These are phyloP conservation scores for Pueraria montana DNA, from an alignment of 306 rosid genomes.

Conservation along the genomic window DNA sequence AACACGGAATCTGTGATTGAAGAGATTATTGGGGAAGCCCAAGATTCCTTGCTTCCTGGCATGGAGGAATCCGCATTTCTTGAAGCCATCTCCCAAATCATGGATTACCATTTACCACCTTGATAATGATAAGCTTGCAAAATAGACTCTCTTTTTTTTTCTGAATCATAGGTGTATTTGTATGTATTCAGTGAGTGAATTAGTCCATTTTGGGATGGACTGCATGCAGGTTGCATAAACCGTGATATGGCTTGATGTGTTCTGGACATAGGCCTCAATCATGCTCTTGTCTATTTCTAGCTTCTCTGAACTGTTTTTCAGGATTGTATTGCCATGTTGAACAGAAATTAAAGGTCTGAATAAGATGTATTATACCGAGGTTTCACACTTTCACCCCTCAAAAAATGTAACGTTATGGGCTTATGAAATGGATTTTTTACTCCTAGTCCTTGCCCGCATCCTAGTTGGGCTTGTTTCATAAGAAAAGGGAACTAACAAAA, in stretches of 20 bases:
- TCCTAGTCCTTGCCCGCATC: too few relatives aligned
- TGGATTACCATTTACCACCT: conserved; percentile 77
- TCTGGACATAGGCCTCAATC: conserved; percentile 44
- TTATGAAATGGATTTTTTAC: too few relatives aligned
- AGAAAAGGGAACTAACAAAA: too few relatives aligned
- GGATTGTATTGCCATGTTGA: conserved; percentile 49
- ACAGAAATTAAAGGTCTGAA: conserved; percentile 52
- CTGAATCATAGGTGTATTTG: conserved; percentile 44
- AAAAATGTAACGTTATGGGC: too few relatives aligned
- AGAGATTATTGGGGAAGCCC: conserved; percentile 67
- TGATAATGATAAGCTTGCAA: conserved; percentile 63
- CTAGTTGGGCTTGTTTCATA: too few relatives aligned
- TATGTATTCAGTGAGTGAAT: conserved; percentile 46
- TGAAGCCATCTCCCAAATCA: conserved; percentile 62
- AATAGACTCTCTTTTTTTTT: conserved; percentile 39
- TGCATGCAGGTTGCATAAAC: conserved; percentile 52
- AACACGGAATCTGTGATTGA: conserved; percentile 75
- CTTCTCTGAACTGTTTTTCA: conserved; percentile 55
- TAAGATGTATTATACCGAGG: conserved; percentile 51
- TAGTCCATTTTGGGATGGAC: conserved; percentile 69
- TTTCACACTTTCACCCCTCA: too few relatives aligned
- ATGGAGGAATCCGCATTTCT: conserved; percentile 71
- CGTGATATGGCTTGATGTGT: conserved; percentile 51
- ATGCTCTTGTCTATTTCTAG: conserved; percentile 41
- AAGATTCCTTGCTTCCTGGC: conserved; percentile 67